Evolutionary conservation across 2,329 filamentous ascomycete species (phyloP).

Genomic region (Cladosporium sphaerospermum): DNA sequence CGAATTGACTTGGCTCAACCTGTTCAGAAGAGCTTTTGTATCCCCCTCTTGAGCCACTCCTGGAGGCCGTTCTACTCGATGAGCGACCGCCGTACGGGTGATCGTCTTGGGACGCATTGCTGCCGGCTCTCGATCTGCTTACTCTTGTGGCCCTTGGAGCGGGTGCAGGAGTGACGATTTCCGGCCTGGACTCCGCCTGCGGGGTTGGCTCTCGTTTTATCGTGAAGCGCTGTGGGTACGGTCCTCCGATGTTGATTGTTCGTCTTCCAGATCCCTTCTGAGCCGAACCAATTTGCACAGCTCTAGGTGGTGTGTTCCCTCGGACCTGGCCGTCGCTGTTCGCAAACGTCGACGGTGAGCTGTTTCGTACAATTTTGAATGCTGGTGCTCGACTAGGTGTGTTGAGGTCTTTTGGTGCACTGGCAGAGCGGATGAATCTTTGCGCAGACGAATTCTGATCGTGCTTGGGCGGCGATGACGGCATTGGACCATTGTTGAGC

Average conservation of each 20-base stretch:
- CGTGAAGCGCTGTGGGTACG: constrained; percentile 25
- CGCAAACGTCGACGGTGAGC: constrained; percentile 25
- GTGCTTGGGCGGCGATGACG: constrained; percentile 47
- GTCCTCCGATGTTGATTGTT: constrained; percentile 28
- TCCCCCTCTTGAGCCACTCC: constrained; percentile 24
- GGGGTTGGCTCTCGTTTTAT: constrained; percentile 29
- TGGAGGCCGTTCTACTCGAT: constrained; percentile 27
- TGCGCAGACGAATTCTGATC: constrained; percentile 32
- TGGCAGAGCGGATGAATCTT: constrained; percentile 24
- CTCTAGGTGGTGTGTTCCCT: constrained; percentile 29
- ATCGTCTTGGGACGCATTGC: constrained; percentile 32
- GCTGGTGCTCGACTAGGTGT: constrained; percentile 31
- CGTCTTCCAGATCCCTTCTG: constrained; percentile 27
- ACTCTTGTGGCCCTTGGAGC: constrained; percentile 26
- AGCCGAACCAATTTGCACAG: constrained; percentile 27
- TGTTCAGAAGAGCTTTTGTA: constrained; percentile 7
- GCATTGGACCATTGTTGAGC: constrained; percentile 56
- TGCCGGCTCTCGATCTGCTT: constrained; percentile 25
- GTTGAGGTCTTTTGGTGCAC: constrained; percentile 24
- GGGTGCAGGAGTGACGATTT: constrained; percentile 33
- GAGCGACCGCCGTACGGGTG: constrained; percentile 20
- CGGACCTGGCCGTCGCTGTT: constrained; percentile 15
- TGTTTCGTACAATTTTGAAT: constrained; percentile 31
- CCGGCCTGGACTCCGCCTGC: constrained; percentile 20
- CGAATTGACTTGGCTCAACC: neutral